A percentile compares a stretch with the other conserved stretches of the same genome.
phyloP scores from a whole-genome alignment of 2,329 filamentous ascomycete genomes.

The Colletotrichum echinochloae region DNA sequence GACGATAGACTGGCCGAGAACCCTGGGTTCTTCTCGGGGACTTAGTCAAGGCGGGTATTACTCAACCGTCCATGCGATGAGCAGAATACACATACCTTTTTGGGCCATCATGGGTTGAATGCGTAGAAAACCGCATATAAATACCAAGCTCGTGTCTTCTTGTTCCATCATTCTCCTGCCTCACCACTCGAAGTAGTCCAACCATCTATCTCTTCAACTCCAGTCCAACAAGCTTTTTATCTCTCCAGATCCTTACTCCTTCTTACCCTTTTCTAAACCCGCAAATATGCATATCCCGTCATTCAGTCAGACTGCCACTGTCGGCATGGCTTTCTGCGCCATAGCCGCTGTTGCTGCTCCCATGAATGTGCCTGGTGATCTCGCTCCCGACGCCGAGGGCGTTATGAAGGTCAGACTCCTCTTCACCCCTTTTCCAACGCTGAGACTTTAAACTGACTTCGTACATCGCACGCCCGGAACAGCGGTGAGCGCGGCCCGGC shows the following conservation, averaged over 20 bases:
- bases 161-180: neutral
- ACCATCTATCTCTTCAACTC: neutral
- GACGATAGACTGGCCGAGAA: neutral
- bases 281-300: conserved; percentile 28
- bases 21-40: too few species aligned
- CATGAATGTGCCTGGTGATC: neutral
- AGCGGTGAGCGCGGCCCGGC: neutral
- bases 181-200: conserved; percentile 12
- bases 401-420: conserved; percentile 4
- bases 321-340: conserved; percentile 30
- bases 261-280: neutral
- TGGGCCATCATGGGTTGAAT: too few species aligned
- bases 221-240: neutral
- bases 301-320: conserved; percentile 15
- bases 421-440: fast-evolving
- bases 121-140: conserved; percentile 9
- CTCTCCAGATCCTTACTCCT: too few species aligned
- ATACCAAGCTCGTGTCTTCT: neutral
- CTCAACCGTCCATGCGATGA: neutral
- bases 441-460: neutral
- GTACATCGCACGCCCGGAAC: conserved; percentile 19
- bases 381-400: neutral
- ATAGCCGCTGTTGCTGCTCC: conserved; percentile 29
- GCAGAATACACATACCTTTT: too few species aligned
- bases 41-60: neutral